Base-by-base conservation (phyloP, 768 basidiomycete genomes). In the Amanita thiersii region DNA sequence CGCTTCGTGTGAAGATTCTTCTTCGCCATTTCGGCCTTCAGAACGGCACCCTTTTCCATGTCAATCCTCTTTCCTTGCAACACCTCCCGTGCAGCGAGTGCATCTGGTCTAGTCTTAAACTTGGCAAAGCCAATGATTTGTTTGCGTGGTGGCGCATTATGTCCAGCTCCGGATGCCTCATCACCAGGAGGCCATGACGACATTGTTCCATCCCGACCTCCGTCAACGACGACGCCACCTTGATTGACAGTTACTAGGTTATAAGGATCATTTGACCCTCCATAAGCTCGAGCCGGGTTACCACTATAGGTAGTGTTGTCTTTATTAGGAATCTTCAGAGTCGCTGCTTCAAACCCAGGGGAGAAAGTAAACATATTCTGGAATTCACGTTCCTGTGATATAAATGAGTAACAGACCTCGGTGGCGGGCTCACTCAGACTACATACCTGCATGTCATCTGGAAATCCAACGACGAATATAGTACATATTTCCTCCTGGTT, bases 11-110 rank as follows among this genome's bases (percentile, higher is more conserved):
- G 94, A 28, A 99, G 62, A 56, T 99, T 98, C 75, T 99, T 99
- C 78, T 98, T 98, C 14, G 96, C 96, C 93, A 99, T 97, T 64
- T 98, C 96, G 15, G 94, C 96, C 61, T 97, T 98, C 28, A 99
- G 61, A 2, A 92, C 83, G 1, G 88, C 81, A 10, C 91, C 91
- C 53, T 90, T 91, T 61, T 97, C 87, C 23, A 86, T 78, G 53
- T 98, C 96, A 25, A 98, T 87, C 43, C 89, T 74, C 40, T 84
- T 72, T 4, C 94, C 92, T 57, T 93, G 91, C 4, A 99, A 67
- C 4, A 79, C 71, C 53, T 98, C 94, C 28, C 87, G 70, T 6
- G 96, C 96, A 9, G 78, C 77, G 1, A 96, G 59, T 0, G 96
- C 96, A 52, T 93, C 89, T 34, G 81, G 76, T 18, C 91, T 74